A percentile compares a stretch with the other conserved stretches of the same genome.
phyloP scores from a whole-genome alignment of 345 rosid genomes.

The Odontarrhena argentea region DNA sequence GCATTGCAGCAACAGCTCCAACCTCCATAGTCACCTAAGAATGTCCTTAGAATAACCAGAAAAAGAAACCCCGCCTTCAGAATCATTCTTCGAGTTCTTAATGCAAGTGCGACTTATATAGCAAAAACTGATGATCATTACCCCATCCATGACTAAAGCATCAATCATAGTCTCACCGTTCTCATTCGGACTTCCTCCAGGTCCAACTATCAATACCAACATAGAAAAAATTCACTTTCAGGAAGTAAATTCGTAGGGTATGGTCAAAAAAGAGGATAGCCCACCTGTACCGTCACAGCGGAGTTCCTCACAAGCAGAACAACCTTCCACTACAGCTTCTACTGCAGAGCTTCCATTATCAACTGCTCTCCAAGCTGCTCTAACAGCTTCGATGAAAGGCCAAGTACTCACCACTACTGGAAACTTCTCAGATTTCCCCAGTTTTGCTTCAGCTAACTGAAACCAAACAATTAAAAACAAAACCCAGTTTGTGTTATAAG shows the following conservation, averaged over 20 bases:
- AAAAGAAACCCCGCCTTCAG: background rate
- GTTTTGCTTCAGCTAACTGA: constrained; percentile 49
- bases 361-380: constrained; percentile 79
- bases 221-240: background rate
- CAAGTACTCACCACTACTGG: constrained; percentile 89
- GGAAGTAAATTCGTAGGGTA: background rate
- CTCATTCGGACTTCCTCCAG: constrained; percentile 98
- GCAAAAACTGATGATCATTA: constrained; percentile 34
- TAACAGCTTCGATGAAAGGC: constrained; percentile 87
- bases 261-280: background rate
- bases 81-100: constrained; percentile 21
- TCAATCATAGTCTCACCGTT: constrained; percentile 94
- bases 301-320: constrained; percentile 87
- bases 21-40: constrained; percentile 94
- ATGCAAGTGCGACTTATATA: background rate
- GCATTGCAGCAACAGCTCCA: constrained; percentile 99
- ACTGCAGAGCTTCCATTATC: constrained; percentile 66
- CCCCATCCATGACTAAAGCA: constrained; percentile 94
- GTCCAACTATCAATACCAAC: constrained; percentile 66
- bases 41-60: constrained; percentile 48
- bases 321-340: constrained; percentile 92
- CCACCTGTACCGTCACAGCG: constrained; percentile 93
- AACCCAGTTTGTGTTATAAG: constrained; percentile 1
- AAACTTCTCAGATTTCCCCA: constrained; percentile 45
- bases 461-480: constrained; percentile 5